These are phyloP conservation scores for Colletotrichum godetiae DNA, from an alignment of 2,329 filamentous ascomycete genomes.

Conservation along the genomic window DNA sequence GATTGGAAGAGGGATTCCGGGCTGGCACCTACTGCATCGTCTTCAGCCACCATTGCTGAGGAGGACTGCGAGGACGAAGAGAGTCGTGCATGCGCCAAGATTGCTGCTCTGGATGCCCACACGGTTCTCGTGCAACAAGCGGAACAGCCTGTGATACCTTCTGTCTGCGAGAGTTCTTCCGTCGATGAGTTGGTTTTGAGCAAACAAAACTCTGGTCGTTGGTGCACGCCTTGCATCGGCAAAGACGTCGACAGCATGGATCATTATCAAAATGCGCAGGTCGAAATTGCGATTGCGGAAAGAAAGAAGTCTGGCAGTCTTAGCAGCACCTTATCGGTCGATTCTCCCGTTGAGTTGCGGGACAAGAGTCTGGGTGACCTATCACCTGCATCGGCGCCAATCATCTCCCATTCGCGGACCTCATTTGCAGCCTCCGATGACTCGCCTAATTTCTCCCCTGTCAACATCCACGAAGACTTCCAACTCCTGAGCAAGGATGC, in stretches of 20 bases:
- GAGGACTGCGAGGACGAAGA: constrained; percentile 55
- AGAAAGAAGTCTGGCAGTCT: constrained; percentile 42
- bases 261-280: constrained; percentile 14
- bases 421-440: constrained; percentile 29
- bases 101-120: not conserved
- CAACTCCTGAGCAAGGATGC: constrained; percentile 38
- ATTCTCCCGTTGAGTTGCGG: constrained; percentile 37
- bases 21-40: constrained; percentile 58
- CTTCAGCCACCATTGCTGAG: constrained; percentile 51
- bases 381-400: constrained; percentile 40
- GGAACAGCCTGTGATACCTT: constrained; percentile 35
- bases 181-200: constrained; percentile 25
- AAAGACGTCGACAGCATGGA: constrained; percentile 14
- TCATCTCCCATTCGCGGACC: constrained; percentile 42
- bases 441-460: constrained; percentile 37
- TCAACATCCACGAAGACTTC: constrained; percentile 35
- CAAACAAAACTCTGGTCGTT: constrained; percentile 13
- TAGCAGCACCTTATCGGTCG: constrained; percentile 41
- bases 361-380: constrained; percentile 41
- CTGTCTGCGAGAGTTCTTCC: constrained; percentile 43
- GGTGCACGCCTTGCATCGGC: constrained; percentile 17
- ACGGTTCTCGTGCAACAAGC: constrained; percentile 32
- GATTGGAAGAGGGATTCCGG: constrained; percentile 67
- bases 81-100: constrained; percentile 40
- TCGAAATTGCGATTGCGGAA: constrained; percentile 15